Evolutionary conservation across 2,329 filamentous ascomycete genomes (phyloP).

Genomic region (Exophiala aquamarina): DNA sequence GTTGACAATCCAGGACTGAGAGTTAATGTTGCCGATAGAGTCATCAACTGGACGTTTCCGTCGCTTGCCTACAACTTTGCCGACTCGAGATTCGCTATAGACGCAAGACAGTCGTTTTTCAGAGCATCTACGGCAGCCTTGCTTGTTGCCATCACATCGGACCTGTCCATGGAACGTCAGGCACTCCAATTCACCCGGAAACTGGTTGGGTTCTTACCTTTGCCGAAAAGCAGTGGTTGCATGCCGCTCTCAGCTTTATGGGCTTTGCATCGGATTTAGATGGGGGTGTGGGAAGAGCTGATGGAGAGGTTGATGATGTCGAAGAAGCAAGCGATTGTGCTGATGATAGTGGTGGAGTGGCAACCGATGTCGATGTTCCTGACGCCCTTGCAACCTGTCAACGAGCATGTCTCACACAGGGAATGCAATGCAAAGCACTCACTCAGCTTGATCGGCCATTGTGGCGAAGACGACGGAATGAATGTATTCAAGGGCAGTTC

Average conservation of each 20-base stretch:
- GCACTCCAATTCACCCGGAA: slow-evolving; percentile 1
- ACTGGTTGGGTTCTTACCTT: slow-evolving; percentile 17
- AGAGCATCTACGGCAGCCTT: slow-evolving; percentile 26
- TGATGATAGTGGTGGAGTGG: not conserved
- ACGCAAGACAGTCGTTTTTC: slow-evolving; percentile 27
- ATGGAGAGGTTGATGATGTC: slow-evolving; percentile 6
- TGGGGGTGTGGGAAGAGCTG: slow-evolving; percentile 6
- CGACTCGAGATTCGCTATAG: slow-evolving; percentile 29
- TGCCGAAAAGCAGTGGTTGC: slow-evolving; percentile 29
- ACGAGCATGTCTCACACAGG: slow-evolving; percentile 12
- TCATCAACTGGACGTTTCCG: slow-evolving; percentile 27
- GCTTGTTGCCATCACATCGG: slow-evolving; percentile 29
- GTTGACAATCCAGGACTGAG: slow-evolving; percentile 19
- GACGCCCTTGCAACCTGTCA: slow-evolving; percentile 21
- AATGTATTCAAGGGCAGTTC: not conserved
- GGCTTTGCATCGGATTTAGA: slow-evolving; percentile 22
- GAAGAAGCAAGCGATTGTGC: slow-evolving; percentile 1
- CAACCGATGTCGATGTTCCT: slow-evolving; percentile 6
- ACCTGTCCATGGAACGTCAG: slow-evolving; percentile 16
- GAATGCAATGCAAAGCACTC: not conserved
- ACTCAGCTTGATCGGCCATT: not conserved
- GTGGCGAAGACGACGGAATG: not conserved
- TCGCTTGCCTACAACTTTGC: slow-evolving; percentile 29
- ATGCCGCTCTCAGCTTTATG: slow-evolving; percentile 28
- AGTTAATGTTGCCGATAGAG: slow-evolving; percentile 20